Evolutionary conservation across 2,329 filamentous ascomycete genomes (phyloP).

Genomic region (Trichoderma sp.): DNA sequence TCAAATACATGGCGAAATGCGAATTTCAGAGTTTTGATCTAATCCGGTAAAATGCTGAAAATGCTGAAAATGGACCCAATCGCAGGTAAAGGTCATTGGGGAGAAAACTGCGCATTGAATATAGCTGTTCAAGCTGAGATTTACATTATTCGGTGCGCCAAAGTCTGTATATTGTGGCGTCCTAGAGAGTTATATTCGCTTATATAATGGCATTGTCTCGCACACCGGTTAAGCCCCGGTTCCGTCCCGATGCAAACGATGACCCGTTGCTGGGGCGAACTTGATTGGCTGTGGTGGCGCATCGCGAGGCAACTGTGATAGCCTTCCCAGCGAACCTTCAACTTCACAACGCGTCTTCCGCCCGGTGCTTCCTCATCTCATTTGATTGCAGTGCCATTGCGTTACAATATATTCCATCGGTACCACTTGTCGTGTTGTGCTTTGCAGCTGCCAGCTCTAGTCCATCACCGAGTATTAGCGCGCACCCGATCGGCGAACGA

Average conservation of each 20-base stretch:
- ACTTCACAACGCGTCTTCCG: slow-evolving; percentile 10
- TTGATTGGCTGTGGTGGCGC: slow-evolving; percentile 4
- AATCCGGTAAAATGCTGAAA: neutral
- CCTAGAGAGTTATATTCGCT: neutral
- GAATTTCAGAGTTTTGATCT: neutral
- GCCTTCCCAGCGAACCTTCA: slow-evolving; percentile 5
- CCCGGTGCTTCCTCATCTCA: neutral
- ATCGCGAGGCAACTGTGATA: neutral
- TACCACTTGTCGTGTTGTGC: neutral
- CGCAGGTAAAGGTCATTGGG: neutral
- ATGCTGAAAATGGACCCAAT: neutral
- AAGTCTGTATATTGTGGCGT: neutral
- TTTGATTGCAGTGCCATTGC: neutral
- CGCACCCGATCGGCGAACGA: neutral
- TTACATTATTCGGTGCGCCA: neutral
- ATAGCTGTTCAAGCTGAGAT: neutral
- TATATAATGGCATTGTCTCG: neutral
- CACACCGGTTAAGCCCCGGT: slow-evolving; percentile 9
- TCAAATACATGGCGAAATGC: neutral
- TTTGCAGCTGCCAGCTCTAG: neutral
- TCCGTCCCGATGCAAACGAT: neutral
- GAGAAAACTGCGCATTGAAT: neutral
- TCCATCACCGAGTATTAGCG: neutral
- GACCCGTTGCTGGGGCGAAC: neutral
- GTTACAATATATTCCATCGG: neutral